Evolutionary conservation across 2,329 filamentous ascomycete genomes (phyloP).

Genomic region (Fusarium staphyleae): DNA sequence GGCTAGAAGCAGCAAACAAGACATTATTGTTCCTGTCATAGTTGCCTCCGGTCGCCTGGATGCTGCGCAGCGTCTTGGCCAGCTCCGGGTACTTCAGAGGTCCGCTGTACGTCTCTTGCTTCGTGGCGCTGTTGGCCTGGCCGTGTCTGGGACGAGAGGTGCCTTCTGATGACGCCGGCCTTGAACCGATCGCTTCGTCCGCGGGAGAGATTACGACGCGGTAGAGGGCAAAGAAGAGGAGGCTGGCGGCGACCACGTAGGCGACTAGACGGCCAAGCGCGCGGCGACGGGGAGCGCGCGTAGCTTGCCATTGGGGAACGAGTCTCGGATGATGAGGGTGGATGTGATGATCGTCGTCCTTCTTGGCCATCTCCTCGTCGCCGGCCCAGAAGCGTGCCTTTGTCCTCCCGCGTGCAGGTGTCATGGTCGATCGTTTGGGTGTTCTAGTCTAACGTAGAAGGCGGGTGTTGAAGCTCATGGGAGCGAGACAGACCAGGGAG

Average conservation of each 20-base stretch:
- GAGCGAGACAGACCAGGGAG: neutral
- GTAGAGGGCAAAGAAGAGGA: slow-evolving; percentile 60
- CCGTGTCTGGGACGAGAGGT: slow-evolving; percentile 1
- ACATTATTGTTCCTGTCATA: slow-evolving; percentile 70
- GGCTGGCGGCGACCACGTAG: slow-evolving; percentile 54
- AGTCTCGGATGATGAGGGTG: slow-evolving; percentile 41
- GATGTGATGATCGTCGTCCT: slow-evolving; percentile 61
- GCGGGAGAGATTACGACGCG: slow-evolving; percentile 54
- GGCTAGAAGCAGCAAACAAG: slow-evolving; percentile 77
- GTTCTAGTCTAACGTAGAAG: slow-evolving; percentile 4
- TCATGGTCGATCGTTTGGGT: slow-evolving; percentile 44
- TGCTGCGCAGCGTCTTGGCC: slow-evolving; percentile 66
- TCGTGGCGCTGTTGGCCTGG: slow-evolving; percentile 12
- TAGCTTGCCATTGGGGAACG: slow-evolving; percentile 49
- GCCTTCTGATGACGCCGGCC: slow-evolving; percentile 10
- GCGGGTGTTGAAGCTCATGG: slow-evolving; percentile 1
- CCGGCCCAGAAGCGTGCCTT: slow-evolving; percentile 53
- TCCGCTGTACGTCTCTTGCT: slow-evolving; percentile 67
- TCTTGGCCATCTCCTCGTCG: slow-evolving; percentile 66
- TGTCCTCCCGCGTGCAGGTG: slow-evolving; percentile 43
- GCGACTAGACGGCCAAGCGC: slow-evolving; percentile 60
- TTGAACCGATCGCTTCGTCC: slow-evolving; percentile 9
- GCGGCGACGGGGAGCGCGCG: slow-evolving; percentile 57
- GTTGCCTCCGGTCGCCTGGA: slow-evolving; percentile 60
- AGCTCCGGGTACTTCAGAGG: slow-evolving; percentile 73